These are phyloP conservation scores for Verticillium zaregamsianum DNA, from an alignment of 2,329 filamentous ascomycete genomes.

Conservation along the genomic window DNA sequence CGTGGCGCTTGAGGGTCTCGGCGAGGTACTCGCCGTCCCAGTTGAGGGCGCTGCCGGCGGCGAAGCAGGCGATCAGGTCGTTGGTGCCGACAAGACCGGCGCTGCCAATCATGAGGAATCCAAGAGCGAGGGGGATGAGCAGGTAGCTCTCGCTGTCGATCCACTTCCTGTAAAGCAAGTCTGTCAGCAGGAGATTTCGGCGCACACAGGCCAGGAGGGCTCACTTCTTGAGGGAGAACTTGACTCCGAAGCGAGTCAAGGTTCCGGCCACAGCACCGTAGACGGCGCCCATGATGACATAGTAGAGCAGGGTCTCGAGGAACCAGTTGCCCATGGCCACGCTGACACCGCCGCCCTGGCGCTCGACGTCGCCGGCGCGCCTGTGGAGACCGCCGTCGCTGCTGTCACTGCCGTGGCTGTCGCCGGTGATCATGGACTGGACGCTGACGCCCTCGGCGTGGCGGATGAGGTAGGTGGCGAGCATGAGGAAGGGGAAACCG, in stretches of 20 bases:
- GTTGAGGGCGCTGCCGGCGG: conserved; percentile 55
- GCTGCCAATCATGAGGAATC: conserved; percentile 55
- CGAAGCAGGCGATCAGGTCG: conserved; percentile 57
- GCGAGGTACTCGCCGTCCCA: conserved; percentile 58
- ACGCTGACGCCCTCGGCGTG: conserved; percentile 37
- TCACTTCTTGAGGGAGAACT: conserved; percentile 31
- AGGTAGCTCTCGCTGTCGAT: conserved; percentile 52
- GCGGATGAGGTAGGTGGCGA: conserved; percentile 53
- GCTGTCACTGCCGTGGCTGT: background rate
- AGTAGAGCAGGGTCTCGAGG: conserved; percentile 57
- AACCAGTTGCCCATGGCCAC: conserved; percentile 53
- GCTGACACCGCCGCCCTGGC: conserved; percentile 46
- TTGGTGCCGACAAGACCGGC: conserved; percentile 55
- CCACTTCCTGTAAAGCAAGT: conserved; percentile 38
- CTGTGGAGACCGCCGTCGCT: conserved; percentile 2
- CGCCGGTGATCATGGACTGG: background rate
- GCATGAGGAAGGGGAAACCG: conserved; percentile 57
- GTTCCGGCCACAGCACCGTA: conserved; percentile 51
- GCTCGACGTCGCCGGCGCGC: conserved; percentile 35
- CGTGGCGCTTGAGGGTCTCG: conserved; percentile 51
- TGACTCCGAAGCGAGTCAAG: conserved; percentile 40
- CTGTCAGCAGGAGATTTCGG: background rate
- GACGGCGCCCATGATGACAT: conserved; percentile 46
- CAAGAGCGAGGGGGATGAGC: conserved; percentile 46
- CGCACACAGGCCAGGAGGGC: background rate